These are phyloP conservation scores for Furculomyces boomerangus DNA, from an alignment of 371 early-diverging fungal genomes.

Conservation along the genomic window DNA sequence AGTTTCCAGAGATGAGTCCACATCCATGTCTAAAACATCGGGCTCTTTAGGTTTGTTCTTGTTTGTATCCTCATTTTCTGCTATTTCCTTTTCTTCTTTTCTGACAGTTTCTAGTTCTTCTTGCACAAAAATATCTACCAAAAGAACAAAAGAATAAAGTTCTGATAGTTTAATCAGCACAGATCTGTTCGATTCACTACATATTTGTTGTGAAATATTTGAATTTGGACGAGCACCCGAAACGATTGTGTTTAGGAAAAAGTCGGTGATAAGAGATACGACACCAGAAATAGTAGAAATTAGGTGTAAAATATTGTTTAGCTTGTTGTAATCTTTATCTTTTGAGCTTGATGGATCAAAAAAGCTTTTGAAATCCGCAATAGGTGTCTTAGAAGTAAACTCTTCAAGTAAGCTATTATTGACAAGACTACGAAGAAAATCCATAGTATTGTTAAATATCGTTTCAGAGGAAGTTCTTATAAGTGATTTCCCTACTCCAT, in stretches of 20 bases:
- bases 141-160: background rate
- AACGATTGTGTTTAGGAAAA: background rate
- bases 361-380: slow-evolving; percentile 4
- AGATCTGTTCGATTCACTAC: background rate
- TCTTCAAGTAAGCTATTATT: background rate
- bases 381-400: background rate
- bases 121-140: background rate
- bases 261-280: background rate
- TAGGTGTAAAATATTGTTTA: slow-evolving; percentile 8
- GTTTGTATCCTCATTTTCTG: background rate
- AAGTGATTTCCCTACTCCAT: slow-evolving; percentile 16
- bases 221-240: background rate
- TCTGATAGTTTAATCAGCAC: background rate
- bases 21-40: no score
- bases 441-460: slow-evolving; percentile 14
- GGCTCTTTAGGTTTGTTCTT: background rate
- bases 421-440: slow-evolving; percentile 8
- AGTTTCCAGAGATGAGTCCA: no score
- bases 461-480: slow-evolving; percentile 18
- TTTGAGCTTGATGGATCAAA: slow-evolving; percentile 10
- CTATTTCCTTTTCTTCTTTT: background rate
- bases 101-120: background rate
- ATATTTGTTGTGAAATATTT: background rate
- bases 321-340: slow-evolving; percentile 3
- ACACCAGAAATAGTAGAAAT: background rate